A percentile compares a stretch with the other conserved stretches of the same genome.
These are phyloP conservation scores for Pichia eremophila DNA, from an alignment of 805 yeast species.

Conservation along the genomic window DNA sequence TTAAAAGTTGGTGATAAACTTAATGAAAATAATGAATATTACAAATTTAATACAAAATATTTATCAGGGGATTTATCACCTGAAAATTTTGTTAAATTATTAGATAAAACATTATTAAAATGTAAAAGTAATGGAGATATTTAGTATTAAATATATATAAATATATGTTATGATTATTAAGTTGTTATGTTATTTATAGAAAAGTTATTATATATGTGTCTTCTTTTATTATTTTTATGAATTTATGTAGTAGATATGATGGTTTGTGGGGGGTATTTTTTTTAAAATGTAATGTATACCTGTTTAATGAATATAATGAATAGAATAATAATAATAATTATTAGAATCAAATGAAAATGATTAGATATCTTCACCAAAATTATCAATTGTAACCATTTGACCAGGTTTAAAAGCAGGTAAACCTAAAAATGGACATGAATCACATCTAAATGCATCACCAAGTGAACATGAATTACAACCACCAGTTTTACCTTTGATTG, in stretches of 20 bases:
- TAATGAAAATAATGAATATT: not conserved
- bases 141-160: not conserved
- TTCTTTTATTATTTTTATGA: too few relatives aligned
- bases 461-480: constrained; percentile 96
- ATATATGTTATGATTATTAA: too few relatives aligned
- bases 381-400: constrained; percentile 68
- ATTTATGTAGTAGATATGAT: too few relatives aligned
- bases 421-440: constrained; percentile 96
- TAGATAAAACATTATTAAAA: not conserved
- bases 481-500: constrained; percentile 93
- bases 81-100: not conserved
- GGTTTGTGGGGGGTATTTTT: too few relatives aligned
- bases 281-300: too few relatives aligned
- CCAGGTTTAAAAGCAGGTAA: constrained; percentile 98
- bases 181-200: not conserved
- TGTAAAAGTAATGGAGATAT: not conserved
- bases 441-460: constrained; percentile 98
- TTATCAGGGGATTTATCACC: constrained; percentile 1
- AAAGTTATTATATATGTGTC: not conserved
- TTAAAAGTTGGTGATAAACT: not conserved
- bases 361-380: constrained; percentile 67
- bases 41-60: not conserved
- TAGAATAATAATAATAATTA: not conserved
- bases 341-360: too few relatives aligned
- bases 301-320: not conserved